Conservation (phyloP, 2,329 filamentous ascomycete genomes). For the Verticillium klebahnii region DNA sequence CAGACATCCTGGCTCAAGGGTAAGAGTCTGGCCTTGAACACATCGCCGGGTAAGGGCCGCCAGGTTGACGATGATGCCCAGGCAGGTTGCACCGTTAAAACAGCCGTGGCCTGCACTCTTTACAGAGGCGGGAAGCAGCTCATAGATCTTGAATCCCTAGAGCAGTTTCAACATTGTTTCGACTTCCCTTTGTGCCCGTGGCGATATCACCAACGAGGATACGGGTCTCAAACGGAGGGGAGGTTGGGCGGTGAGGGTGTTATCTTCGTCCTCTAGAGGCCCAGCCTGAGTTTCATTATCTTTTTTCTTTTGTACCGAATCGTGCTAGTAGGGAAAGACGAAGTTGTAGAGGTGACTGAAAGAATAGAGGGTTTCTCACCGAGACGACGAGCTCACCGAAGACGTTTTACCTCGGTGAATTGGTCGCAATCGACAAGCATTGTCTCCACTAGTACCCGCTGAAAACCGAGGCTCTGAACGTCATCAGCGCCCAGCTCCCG, state of each 20-base stretch:
- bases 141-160: too few species aligned
- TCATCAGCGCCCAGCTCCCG: neutral
- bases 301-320: too few species aligned
- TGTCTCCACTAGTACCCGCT: neutral
- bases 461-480: neutral
- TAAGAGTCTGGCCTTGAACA: neutral
- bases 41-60: neutral
- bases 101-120: conserved; percentile 2
- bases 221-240: too few species aligned
- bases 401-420: neutral
- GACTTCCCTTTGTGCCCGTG: neutral
- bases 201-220: neutral
- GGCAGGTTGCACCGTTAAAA: neutral
- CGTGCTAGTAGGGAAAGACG: too few species aligned
- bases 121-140: neutral
- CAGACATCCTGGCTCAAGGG: neutral
- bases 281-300: too few species aligned
- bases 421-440: neutral
- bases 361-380: neutral
- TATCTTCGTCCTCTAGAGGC: too few species aligned
- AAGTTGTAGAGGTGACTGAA: too few species aligned
- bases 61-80: conserved; percentile 1
- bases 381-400: neutral
- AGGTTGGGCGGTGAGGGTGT: too few species aligned
- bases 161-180: neutral